phyloP scores from a whole-genome alignment of 495 filamentous ascomycete genomes.

The Parachaetomium inaequale region DNA sequence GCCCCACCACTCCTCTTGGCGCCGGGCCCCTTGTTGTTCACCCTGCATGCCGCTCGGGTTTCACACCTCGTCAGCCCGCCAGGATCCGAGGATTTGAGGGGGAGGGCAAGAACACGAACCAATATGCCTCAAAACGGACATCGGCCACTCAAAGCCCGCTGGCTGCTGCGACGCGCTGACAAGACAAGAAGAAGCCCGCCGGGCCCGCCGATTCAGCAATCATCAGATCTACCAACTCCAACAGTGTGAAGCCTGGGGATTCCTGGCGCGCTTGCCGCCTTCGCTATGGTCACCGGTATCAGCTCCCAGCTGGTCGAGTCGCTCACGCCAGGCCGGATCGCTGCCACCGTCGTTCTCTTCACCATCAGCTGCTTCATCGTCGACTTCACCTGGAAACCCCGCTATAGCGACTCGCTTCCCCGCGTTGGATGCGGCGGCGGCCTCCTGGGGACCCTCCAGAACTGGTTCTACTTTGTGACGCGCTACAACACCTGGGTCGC shows the following conservation, averaged over 20 bases:
- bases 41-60: constrained; percentile 3
- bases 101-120: not conserved
- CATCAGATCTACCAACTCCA: too few relatives aligned
- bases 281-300: constrained; percentile 21
- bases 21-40: not conserved
- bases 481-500: constrained; percentile 32
- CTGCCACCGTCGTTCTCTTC: constrained; percentile 22
- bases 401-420: constrained; percentile 33
- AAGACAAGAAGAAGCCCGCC: too few relatives aligned
- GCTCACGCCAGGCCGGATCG: constrained; percentile 28
- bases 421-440: constrained; percentile 32
- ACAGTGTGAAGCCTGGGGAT: not conserved
- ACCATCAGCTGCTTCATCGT: constrained; percentile 32
- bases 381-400: constrained; percentile 35
- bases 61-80: not conserved
- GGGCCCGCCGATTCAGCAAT: not conserved
- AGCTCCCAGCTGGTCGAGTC: constrained; percentile 30
- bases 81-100: not conserved
- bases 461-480: constrained; percentile 30
- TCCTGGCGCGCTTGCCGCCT: not conserved
- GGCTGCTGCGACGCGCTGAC: not conserved
- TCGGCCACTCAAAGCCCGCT: not conserved
- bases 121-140: not conserved
- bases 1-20: not conserved
- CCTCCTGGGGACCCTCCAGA: constrained; percentile 28